These are phyloP conservation scores for Fusarium globosum DNA, from an alignment of 2,329 filamentous ascomycete species.

Conservation along the genomic window DNA sequence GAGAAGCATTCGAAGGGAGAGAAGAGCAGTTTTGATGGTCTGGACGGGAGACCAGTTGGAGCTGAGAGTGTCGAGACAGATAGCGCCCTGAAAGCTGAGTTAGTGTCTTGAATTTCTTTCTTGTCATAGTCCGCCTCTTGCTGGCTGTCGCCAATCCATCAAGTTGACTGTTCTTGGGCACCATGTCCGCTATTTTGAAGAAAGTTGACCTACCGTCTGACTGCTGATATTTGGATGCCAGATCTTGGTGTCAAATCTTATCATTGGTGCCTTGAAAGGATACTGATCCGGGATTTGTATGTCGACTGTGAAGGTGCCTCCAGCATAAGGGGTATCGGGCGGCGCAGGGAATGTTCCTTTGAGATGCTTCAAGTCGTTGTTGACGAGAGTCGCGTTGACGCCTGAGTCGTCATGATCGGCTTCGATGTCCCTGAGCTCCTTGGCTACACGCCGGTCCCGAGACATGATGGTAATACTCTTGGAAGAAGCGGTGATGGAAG, in stretches of 20 bases:
- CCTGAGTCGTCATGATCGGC: slow-evolving; percentile 78
- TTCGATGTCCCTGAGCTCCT: slow-evolving; percentile 81
- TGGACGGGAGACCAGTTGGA: slow-evolving; percentile 94
- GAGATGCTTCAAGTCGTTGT: slow-evolving; percentile 80
- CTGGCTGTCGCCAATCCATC: background rate
- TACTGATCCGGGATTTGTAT: slow-evolving; percentile 90
- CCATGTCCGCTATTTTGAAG: background rate
- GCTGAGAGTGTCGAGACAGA: slow-evolving; percentile 93
- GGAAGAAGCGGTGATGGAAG: background rate
- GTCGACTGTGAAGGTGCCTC: slow-evolving; percentile 83
- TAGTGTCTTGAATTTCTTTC: slow-evolving; percentile 5
- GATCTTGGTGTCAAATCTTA: slow-evolving; percentile 92
- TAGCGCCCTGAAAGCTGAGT: slow-evolving; percentile 77
- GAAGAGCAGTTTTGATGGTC: slow-evolving; percentile 93
- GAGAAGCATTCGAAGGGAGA: slow-evolving; percentile 92
- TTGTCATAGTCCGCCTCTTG: background rate
- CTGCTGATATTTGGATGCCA: slow-evolving; percentile 99
- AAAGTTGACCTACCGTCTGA: slow-evolving; percentile 75
- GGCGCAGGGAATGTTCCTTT: slow-evolving; percentile 86
- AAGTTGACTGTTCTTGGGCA: background rate
- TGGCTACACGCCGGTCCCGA: slow-evolving; percentile 70
- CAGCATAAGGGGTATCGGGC: slow-evolving; percentile 92
- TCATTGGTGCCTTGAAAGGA: slow-evolving; percentile 90
- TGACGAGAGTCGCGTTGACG: slow-evolving; percentile 74
- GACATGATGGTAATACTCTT: slow-evolving; percentile 55